Evolutionary conservation across 306 rosid genomes (phyloP), one percentile per base, ranked within the genome.

Genomic region (Acmispon strigosus): DNA sequence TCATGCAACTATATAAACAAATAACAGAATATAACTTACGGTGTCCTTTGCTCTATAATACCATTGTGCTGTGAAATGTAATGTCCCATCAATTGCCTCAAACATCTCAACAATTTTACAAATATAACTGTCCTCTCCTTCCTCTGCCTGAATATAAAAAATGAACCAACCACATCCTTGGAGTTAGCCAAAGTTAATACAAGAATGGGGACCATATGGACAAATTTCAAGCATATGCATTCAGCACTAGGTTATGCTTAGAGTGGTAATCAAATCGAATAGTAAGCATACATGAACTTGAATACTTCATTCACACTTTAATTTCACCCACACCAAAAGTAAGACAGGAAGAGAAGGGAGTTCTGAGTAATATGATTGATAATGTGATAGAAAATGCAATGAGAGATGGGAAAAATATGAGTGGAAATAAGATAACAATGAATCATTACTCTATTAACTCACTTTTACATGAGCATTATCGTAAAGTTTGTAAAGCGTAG

Each of bases 401-500:
- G 24, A 22, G 24, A 22, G 24, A 22, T 1, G 3, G 24, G 24
- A 22, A 22, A 22, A 22, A 22, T 1, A 3, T 22, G 24, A 22
- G 24, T 1, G 24, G 24, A 22, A 22, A 22, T 22, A 3, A 22
- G 24, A 22, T 22, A 3, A 22, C 1, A 22, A 22, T 22, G 24
- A 22, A 22, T 22, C 24, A 22, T 22, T 22, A 22, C 24, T 22
- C 24, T 22, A 22, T 22, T 22, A 22, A 22, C 86, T 83, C 69
- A 92, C 98, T 60, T 86, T 56, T 12, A 89, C 96, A 60, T 89
- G 83, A 22, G 90, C 96, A 37, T 92, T 90, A 41, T 92, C 96
- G 18, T 79, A 37, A 8, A 92, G 90, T 17, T 76, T 73, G 55
- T 73, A 92, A 12, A 72, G 2, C 2, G 3, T 27, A 17, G 55